phyloP scores from a whole-genome alignment of 2,329 filamentous ascomycete genomes.

The Colletotrichum sp. region DNA sequence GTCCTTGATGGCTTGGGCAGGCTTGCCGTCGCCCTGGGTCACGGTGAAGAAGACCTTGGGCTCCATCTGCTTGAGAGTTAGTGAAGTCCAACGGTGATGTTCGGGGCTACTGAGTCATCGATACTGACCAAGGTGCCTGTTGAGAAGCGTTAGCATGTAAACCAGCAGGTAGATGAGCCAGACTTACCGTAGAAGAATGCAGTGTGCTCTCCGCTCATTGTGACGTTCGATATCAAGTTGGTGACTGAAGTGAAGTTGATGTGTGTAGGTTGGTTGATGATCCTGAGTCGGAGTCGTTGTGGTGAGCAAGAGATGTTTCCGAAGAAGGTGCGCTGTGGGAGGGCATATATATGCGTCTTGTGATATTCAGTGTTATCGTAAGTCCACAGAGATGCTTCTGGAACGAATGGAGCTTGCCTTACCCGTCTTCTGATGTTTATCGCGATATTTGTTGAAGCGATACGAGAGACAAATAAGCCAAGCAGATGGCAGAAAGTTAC shows the following conservation, averaged over 20 bases:
- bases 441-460: not conserved
- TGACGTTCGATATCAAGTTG: constrained; percentile 10
- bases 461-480: not conserved
- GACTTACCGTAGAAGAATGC: constrained; percentile 64
- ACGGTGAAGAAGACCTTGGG: constrained; percentile 85
- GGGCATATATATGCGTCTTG: not conserved
- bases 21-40: constrained; percentile 66
- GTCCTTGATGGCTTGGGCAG: constrained; percentile 52
- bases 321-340: not conserved
- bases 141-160: not conserved
- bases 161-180: not conserved
- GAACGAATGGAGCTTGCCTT: not conserved
- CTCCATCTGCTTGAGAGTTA: constrained; percentile 65
- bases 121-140: constrained; percentile 39
- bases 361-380: not conserved
- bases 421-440: not conserved
- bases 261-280: not conserved
- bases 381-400: not conserved
- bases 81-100: constrained; percentile 17
- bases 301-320: not conserved
- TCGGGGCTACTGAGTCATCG: not conserved
- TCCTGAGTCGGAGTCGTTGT: not conserved
- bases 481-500: not conserved
- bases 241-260: not conserved
- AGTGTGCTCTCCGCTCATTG: constrained; percentile 46